Conservation (phyloP, 768 basidiomycete species). For the Boletus reticuloceps region DNA sequence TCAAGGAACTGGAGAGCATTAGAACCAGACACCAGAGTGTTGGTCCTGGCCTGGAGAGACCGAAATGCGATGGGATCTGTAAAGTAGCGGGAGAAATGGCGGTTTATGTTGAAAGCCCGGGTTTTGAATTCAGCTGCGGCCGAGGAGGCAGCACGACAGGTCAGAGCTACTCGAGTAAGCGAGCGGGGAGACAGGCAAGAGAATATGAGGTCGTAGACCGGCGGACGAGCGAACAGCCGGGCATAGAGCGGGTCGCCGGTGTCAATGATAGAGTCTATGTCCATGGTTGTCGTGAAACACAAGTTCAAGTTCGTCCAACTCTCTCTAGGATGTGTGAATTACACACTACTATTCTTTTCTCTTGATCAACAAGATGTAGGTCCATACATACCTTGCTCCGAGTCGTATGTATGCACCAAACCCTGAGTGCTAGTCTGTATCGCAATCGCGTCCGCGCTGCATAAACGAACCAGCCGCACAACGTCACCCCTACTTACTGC, state of each 20-base stretch:
- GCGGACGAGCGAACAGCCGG: constrained; percentile 13
- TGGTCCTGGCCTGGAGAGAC: constrained; percentile 40
- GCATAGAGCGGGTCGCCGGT: not conserved
- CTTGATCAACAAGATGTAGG: no score
- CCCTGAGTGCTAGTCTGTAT: constrained; percentile 16
- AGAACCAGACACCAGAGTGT: constrained; percentile 52
- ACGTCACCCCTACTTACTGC: not conserved
- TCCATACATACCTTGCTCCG: no score
- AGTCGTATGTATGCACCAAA: no score
- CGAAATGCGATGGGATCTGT: constrained; percentile 39
- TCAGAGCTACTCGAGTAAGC: constrained; percentile 22
- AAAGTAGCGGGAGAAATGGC: constrained; percentile 38
- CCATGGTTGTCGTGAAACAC: not conserved
- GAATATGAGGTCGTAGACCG: constrained; percentile 22
- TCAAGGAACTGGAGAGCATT: constrained; percentile 53
- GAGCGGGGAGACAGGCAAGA: constrained; percentile 22
- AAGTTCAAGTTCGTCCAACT: no score
- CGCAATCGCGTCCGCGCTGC: constrained; percentile 3
- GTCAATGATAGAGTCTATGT: no score
- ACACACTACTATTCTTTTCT: no score
- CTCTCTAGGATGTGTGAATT: no score
- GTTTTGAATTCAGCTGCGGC: constrained; percentile 20
- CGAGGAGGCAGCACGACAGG: constrained; percentile 16
- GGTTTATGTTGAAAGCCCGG: constrained; percentile 36
- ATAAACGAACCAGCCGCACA: constrained; percentile 10